Evolutionary conservation across 2,329 filamentous ascomycete genomes (phyloP), one percentile per base, ranked within the genome.

Genomic region (Penicillium sp.): DNA sequence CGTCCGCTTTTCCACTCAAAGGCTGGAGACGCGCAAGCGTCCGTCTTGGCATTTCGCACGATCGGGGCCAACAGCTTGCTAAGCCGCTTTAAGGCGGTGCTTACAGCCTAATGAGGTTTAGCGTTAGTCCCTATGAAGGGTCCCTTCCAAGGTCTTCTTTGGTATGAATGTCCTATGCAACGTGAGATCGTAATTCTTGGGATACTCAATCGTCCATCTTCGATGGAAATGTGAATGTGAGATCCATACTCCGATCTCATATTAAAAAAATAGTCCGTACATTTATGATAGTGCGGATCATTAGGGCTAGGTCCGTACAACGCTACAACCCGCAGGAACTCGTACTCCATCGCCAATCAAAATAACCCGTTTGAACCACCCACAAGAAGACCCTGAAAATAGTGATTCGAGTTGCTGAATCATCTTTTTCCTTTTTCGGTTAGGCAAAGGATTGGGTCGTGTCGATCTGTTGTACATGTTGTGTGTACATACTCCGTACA

Each of bases 21-120:
- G 43, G 43, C 49, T 53, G 71, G 70, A 73, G 71, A 73, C 72
- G 71, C 72, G 72, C 72, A 74, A 74, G 71, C 71, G 65, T 70
- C 68, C 70, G 68, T 70, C 72, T 74, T 74, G 72, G 71, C 71
- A 66, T 52, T 55, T 61, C 36, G 58, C 61, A 60, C 62, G 69
- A 72, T 71, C 65, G 65, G 68, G 68, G 65, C 67, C 69, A 64
- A 71, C 68, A 66, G 65, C 61, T 57, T 58, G 2, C 66, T 71
- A 71, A 53, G 50, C 68, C 57, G 6, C 13, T 62, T 62, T 67
- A 48, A 50, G 53, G 54, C 13, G 19, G 23, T 42, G 42, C 55
- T 51, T 43, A 49, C 56, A 43, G 13, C 41, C 42, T 13, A 43
- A 50, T 49, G 4, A 3, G 44, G 49, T 41, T 44, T 38, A 50